These are phyloP conservation scores for Pilobolus umbonatus DNA, from an alignment of 192 early-diverging fungal species.

Conservation along the genomic window DNA sequence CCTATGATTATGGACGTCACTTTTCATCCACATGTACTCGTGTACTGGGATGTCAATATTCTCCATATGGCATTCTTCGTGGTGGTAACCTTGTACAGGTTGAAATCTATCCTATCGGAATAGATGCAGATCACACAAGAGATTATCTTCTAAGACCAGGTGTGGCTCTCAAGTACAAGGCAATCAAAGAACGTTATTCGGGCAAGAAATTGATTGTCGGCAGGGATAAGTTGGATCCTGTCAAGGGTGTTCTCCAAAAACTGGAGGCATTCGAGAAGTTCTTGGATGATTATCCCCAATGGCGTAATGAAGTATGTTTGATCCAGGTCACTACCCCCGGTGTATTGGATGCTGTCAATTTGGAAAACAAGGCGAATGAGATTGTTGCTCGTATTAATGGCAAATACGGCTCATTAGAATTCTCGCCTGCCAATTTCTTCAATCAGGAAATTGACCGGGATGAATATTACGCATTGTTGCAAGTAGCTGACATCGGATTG, in stretches of 20 bases:
- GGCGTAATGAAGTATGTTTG: slow-evolving; percentile 85
- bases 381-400: slow-evolving; percentile 92
- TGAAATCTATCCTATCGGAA: slow-evolving; percentile 96
- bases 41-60: slow-evolving; percentile 88
- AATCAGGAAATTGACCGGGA: slow-evolving; percentile 90
- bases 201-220: slow-evolving; percentile 94
- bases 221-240: slow-evolving; percentile 91
- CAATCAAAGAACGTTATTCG: slow-evolving; percentile 76
- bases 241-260: slow-evolving; percentile 93
- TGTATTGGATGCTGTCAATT: slow-evolving; percentile 55
- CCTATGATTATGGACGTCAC: slow-evolving; percentile 91
- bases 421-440: slow-evolving; percentile 89
- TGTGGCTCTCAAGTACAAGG: slow-evolving; percentile 75
- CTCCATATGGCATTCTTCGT: slow-evolving; percentile 84
- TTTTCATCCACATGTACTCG: slow-evolving; percentile 92
- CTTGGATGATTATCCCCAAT: slow-evolving; percentile 84
- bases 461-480: slow-evolving; percentile 92
- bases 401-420: slow-evolving; percentile 91
- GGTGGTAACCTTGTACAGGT: slow-evolving; percentile 72
- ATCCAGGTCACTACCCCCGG: slow-evolving; percentile 95
- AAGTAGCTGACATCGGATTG: slow-evolving; percentile 88
- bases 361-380: slow-evolving; percentile 86
- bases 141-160: slow-evolving; percentile 52
- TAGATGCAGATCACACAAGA: slow-evolving; percentile 76
- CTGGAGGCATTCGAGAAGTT: slow-evolving; percentile 94